Base-by-base conservation (phyloP, 2,329 filamentous ascomycete species). In the Phialophora expanda region DNA sequence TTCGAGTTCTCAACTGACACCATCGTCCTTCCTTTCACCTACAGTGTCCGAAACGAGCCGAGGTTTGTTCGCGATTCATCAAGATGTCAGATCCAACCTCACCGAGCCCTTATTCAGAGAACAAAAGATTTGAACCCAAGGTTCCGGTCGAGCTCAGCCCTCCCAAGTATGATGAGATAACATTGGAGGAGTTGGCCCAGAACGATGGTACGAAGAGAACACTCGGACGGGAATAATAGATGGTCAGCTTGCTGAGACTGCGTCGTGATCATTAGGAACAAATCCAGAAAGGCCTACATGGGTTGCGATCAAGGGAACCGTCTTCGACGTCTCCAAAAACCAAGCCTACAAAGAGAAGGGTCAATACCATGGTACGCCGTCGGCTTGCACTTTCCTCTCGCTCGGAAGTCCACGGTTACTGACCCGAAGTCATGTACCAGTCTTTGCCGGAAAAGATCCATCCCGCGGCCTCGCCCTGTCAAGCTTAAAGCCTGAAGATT, bases 281-380 rank as follows among this genome's bases (percentile, higher is more conserved):
- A 76, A 80, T 65, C 70, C 78, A 17, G 77, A 70, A 58, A 84
- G 82, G 65, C 85, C 86, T 12, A 87, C 83, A 4, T 82, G 85
- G 69, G 84, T 89, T 41, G 85, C 85, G 17, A 88, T 89, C 74
- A 87, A 97, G 90, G 94, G 95, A 73, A 92, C 90, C 67, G 90
- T 99, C 60, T 99, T 97, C 75, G 94, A 99, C 75, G 95, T 99
- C 67, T 92, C 87, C 26, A 91, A 90, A 59, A 99, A 98, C 79
- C 88, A 90, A 70, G 88, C 91, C 17, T 99, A 99, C 77, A 87
- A 88, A 55, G 88, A 90, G 9, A 90, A 88, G 26, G 93, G 92
- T 56, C 88, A 89, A 69, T 99, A 99, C 79, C 86, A 91, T 73
- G 91, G 95, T 97, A 83, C 75, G 84, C 46, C 20, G 53, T 22